A percentile compares a stretch with the other conserved stretches of the same genome.
These are phyloP conservation scores for Monosporascus sp. DNA, from an alignment of 2,329 filamentous ascomycete species.

Conservation along the genomic window DNA sequence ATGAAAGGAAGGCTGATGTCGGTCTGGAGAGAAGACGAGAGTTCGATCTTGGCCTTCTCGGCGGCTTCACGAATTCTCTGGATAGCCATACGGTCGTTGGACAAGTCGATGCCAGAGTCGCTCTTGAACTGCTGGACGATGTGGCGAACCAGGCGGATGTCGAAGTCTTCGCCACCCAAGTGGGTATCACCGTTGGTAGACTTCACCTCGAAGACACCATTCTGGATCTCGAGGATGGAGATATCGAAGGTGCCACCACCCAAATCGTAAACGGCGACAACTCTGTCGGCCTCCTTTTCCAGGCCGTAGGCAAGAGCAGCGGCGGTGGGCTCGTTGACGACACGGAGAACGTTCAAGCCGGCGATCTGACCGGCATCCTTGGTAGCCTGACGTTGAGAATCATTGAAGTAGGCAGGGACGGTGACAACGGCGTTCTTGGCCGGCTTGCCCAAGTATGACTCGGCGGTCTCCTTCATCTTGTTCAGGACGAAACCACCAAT, in stretches of 20 bases:
- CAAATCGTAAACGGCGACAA: slow-evolving; percentile 95
- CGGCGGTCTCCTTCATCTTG: slow-evolving; percentile 99
- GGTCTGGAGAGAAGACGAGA: slow-evolving; percentile 90
- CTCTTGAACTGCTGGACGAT: slow-evolving; percentile 96
- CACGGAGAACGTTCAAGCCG: slow-evolving; percentile 92
- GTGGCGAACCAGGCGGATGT: slow-evolving; percentile 90
- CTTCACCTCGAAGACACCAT: slow-evolving; percentile 98
- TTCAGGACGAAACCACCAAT: slow-evolving; percentile 93
- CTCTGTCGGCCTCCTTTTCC: slow-evolving; percentile 85
- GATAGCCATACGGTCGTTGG: slow-evolving; percentile 92
- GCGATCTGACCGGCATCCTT: slow-evolving; percentile 97
- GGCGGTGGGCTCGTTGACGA: slow-evolving; percentile 96
- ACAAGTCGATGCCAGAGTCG: slow-evolving; percentile 85
- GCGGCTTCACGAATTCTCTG: slow-evolving; percentile 98
- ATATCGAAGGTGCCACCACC: slow-evolving; percentile 99
- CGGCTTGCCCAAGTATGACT: slow-evolving; percentile 83
- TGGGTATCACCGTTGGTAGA: slow-evolving; percentile 99
- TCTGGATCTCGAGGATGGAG: slow-evolving; percentile 94
- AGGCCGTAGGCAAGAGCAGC: slow-evolving; percentile 93
- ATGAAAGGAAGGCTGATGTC: slow-evolving; percentile 99
- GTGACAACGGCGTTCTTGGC: slow-evolving; percentile 97
- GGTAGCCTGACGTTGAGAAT: slow-evolving; percentile 94
- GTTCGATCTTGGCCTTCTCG: slow-evolving; percentile 99
- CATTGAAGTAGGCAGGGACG: slow-evolving; percentile 97
- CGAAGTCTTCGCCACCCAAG: slow-evolving; percentile 96